Base-by-base conservation (phyloP, 2,329 filamentous ascomycete species). In the Blastomyces parvus region DNA sequence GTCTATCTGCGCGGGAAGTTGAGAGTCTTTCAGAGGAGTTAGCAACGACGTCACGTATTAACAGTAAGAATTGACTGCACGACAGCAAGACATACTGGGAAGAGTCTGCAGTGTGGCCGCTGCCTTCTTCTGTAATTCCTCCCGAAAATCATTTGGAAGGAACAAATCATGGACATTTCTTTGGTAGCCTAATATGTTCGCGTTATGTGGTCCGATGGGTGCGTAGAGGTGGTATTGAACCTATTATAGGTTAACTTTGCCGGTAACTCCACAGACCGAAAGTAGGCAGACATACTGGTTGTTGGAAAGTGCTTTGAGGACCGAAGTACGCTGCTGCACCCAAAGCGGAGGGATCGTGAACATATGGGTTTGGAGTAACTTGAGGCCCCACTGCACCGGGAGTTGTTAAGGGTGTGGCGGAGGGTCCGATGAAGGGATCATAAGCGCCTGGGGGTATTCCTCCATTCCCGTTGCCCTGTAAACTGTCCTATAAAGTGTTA, bases 161-260 rank as follows among this genome's bases (percentile, higher is more conserved):
- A 99, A 99, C 67, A 97, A 90, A 72, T 97, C 92, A 71, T 95
- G 90, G 1, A 90, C 86, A 63, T 88, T 87, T 64, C 90, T 86
- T 73, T 99, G 93, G 72, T 96, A 96, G 2, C 88, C 86, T 67
- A 89, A 81, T 38, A 96, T 81, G 66, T 91, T 91, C 66, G 93
- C 89, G 65, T 86, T 85, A 72, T 91, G 85, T n/a, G 90, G 87
- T 6, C 90, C 91, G 63, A 92, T 84, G 0, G 92, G 91, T 40
- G 91, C 90, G 74, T 99, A 99, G 14, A 96, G 83, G 74, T 99
- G 94, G 74, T 97, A 96, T 79, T 93, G 89, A 6, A 91, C 83
- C 86, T 88, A 65, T 19, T 2, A 11, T 17, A 25, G 3, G 33
- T 58, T 42, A 58, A 42, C 13, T 42, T n/a, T 8, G 57, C 25